Evolutionary conservation across 441 rosid species (phyloP).

Genomic region (Adansonia madagascariensis): DNA sequence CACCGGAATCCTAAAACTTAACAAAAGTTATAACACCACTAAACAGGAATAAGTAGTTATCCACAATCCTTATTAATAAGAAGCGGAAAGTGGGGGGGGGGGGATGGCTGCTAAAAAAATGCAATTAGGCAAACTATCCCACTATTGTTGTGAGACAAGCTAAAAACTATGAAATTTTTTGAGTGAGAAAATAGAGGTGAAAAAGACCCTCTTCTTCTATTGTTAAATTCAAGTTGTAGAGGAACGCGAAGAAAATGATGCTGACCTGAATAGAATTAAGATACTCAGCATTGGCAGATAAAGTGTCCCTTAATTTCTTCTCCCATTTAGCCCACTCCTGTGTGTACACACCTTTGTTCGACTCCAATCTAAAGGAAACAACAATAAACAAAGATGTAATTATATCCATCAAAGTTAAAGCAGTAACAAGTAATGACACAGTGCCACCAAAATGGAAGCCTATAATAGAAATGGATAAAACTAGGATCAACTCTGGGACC

Average conservation of each 20-base stretch:
- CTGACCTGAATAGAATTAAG: conserved; percentile 76
- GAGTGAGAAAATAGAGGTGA: not conserved
- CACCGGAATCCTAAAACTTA: too few relatives aligned
- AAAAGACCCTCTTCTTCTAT: not conserved
- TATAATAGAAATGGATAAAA: not conserved
- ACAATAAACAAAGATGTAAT: conserved; percentile 26
- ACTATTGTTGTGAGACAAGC: not conserved
- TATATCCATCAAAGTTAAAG: not conserved
- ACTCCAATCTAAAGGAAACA: conserved; percentile 62
- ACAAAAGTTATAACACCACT: too few relatives aligned
- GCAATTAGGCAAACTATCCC: not conserved
- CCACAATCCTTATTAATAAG: not conserved
- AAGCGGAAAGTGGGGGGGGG: not conserved
- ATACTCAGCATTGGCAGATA: conserved; percentile 59
- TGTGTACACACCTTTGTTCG: conserved; percentile 77
- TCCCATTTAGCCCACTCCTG: conserved; percentile 90
- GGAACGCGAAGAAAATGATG: not conserved
- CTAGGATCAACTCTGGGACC: not conserved
- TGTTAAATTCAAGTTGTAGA: not conserved
- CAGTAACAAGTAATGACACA: not conserved
- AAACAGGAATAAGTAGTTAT: not conserved
- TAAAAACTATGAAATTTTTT: not conserved
- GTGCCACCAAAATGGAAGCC: not conserved
- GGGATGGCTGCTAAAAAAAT: not conserved
- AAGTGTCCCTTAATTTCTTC: conserved; percentile 56